Conservation (phyloP, 495 filamentous ascomycete genomes). For the Haplographium delicatum region DNA sequence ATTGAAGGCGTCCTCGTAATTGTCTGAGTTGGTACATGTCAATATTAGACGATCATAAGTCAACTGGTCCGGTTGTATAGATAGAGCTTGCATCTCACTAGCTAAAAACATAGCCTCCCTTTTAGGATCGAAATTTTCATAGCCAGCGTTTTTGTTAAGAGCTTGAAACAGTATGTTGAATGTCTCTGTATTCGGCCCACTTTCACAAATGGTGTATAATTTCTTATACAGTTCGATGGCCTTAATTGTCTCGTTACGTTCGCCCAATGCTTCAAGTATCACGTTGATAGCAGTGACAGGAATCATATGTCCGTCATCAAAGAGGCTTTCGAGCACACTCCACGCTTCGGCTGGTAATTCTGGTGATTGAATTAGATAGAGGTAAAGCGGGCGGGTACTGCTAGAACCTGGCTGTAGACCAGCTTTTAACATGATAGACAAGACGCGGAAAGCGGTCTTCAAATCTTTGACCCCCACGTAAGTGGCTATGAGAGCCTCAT, state of each 20-base stretch:
- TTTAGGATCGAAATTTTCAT: slow-evolving; percentile 25
- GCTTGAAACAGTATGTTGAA: slow-evolving; percentile 65
- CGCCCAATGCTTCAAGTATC: slow-evolving; percentile 50
- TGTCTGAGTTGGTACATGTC: slow-evolving; percentile 50
- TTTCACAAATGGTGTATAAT: slow-evolving; percentile 54
- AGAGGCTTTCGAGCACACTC: slow-evolving; percentile 47
- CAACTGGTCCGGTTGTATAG: slow-evolving; percentile 49
- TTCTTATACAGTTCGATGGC: slow-evolving; percentile 68
- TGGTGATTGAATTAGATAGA: slow-evolving; percentile 28
- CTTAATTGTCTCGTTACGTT: slow-evolving; percentile 37
- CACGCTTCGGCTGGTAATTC: slow-evolving; percentile 40
- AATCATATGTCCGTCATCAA: slow-evolving; percentile 37
- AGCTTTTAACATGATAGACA: slow-evolving; percentile 63
- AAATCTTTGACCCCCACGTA: slow-evolving; percentile 55
- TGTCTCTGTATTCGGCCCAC: slow-evolving; percentile 51
- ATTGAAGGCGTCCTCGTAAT: slow-evolving; percentile 51
- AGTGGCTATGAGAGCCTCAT: slow-evolving; percentile 66
- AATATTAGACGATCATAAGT: slow-evolving; percentile 69
- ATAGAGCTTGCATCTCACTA: slow-evolving; percentile 65
- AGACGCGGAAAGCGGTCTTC: slow-evolving; percentile 49
- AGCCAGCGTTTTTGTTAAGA: slow-evolving; percentile 49
- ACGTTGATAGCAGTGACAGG: slow-evolving; percentile 57
- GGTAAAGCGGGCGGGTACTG: slow-evolving; percentile 54
- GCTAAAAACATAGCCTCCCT: slow-evolving; percentile 62
- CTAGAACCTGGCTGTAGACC: slow-evolving; percentile 44